Conservation (phyloP, 208 protist species). For the Acanthamoeba polyphaga region DNA sequence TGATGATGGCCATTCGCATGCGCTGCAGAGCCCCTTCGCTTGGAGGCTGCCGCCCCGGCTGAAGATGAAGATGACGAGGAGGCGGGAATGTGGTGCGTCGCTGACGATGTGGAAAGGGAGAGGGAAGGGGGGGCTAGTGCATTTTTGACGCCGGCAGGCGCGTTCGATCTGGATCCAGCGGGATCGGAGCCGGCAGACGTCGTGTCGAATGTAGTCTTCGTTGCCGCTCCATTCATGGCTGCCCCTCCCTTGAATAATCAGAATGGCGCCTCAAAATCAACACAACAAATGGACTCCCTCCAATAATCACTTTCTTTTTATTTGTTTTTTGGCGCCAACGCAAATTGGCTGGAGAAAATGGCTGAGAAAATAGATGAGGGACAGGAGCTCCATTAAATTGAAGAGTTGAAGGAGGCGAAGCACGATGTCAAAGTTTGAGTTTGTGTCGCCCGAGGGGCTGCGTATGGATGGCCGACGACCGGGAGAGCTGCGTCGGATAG, state of each 20-base stretch:
- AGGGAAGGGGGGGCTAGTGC: not conserved
- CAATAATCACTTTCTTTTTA: not conserved
- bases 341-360: no score
- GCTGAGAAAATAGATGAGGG: no score
- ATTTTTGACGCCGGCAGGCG: not conserved
- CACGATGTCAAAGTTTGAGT: conserved; percentile 77
- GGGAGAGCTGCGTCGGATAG: conserved; percentile 91
- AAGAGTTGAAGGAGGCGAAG: not conserved
- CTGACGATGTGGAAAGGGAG: not conserved
- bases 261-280: not conserved
- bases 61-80: not conserved
- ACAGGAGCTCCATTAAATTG: no score
- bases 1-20: not conserved
- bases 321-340: not conserved
- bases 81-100: not conserved
- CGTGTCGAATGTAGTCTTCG: not conserved
- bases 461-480: conserved; percentile 92
- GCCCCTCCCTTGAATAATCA: no score
- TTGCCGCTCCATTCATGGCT: not conserved
- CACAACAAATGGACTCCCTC: not conserved
- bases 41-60: not conserved
- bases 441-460: conserved; percentile 90
- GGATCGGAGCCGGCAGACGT: not conserved
- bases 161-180: not conserved
- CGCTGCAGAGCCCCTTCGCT: not conserved